Conservation (phyloP, 169 alveolate species). For the Plasmodium gallinaceum region DNA sequence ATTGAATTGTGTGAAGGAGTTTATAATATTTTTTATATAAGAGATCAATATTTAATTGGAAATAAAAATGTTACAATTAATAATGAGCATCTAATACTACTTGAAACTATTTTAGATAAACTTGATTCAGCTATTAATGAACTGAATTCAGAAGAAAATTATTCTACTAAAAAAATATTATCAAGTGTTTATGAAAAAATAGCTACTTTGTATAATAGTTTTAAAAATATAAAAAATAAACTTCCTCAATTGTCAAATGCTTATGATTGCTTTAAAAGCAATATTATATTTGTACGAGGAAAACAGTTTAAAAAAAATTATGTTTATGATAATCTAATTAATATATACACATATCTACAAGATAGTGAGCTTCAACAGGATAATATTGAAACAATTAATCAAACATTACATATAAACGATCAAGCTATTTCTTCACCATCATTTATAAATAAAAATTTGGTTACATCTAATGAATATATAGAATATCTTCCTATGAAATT, state of each 20-base stretch:
- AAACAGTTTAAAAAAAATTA: slow-evolving; percentile 72
- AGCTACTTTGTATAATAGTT: slow-evolving; percentile 30
- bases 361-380: slow-evolving; percentile 71
- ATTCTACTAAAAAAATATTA: slow-evolving; percentile 49
- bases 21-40: slow-evolving; percentile 46
- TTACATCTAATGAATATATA: slow-evolving; percentile 28
- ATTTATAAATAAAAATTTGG: slow-evolving; percentile 33
- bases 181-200: slow-evolving; percentile 67
- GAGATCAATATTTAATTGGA: slow-evolving; percentile 68
- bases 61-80: slow-evolving; percentile 45
- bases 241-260: slow-evolving; percentile 65
- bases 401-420: slow-evolving; percentile 40
- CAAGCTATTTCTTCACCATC: slow-evolving; percentile 34
- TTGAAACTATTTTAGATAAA: slow-evolving; percentile 60
- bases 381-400: slow-evolving; percentile 49
- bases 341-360: slow-evolving; percentile 68
- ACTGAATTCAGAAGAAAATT: slow-evolving; percentile 29
- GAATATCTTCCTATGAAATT: slow-evolving; percentile 69
- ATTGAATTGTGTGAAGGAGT: slow-evolving; percentile 66
- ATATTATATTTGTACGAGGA: slow-evolving; percentile 35
- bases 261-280: slow-evolving; percentile 61
- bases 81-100: slow-evolving; percentile 54
- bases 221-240: slow-evolving; percentile 30
- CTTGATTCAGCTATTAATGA: slow-evolving; percentile 50
- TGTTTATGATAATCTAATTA: slow-evolving; percentile 64